These are phyloP conservation scores for Hypoxylon sp. DNA, from an alignment of 2,329 filamentous ascomycete species.

Conservation along the genomic window DNA sequence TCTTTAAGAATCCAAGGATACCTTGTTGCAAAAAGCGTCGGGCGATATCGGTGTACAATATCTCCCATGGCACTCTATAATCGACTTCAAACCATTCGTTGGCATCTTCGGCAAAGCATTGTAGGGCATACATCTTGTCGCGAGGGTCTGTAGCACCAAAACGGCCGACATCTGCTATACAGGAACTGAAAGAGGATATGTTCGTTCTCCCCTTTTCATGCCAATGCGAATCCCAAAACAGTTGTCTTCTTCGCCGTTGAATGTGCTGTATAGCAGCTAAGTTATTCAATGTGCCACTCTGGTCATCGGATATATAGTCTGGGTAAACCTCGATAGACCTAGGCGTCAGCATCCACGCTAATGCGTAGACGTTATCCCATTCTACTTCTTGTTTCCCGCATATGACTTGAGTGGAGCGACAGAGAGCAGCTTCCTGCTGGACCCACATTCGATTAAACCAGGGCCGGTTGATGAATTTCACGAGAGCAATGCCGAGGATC, in stretches of 20 bases:
- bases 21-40: slow-evolving; percentile 39
- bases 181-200: slow-evolving; percentile 2
- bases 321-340: slow-evolving; percentile 45
- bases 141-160: slow-evolving; percentile 48
- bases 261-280: slow-evolving; percentile 44
- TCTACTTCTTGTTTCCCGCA: slow-evolving; percentile 39
- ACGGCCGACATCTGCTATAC: slow-evolving; percentile 24
- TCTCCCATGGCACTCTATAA: slow-evolving; percentile 47
- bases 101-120: slow-evolving; percentile 42
- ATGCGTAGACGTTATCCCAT: slow-evolving; percentile 47
- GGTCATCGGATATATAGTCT: slow-evolving; percentile 36
- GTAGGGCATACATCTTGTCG: slow-evolving; percentile 46
- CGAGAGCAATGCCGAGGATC: slow-evolving; percentile 36
- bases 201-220: neutral
- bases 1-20: slow-evolving; percentile 39
- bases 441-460: slow-evolving; percentile 50
- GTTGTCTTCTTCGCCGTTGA: slow-evolving; percentile 38
- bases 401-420: slow-evolving; percentile 30
- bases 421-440: slow-evolving; percentile 48
- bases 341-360: slow-evolving; percentile 47
- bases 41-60: slow-evolving; percentile 45
- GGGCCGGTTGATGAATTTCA: slow-evolving; percentile 46
- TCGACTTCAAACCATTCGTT: slow-evolving; percentile 46
- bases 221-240: slow-evolving; percentile 34
- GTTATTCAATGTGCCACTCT: slow-evolving; percentile 37